A percentile compares a stretch with the other conserved stretches of the same genome.
phyloP scores from a whole-genome alignment of 2,329 filamentous ascomycete genomes.

The Diaporthe eres region DNA sequence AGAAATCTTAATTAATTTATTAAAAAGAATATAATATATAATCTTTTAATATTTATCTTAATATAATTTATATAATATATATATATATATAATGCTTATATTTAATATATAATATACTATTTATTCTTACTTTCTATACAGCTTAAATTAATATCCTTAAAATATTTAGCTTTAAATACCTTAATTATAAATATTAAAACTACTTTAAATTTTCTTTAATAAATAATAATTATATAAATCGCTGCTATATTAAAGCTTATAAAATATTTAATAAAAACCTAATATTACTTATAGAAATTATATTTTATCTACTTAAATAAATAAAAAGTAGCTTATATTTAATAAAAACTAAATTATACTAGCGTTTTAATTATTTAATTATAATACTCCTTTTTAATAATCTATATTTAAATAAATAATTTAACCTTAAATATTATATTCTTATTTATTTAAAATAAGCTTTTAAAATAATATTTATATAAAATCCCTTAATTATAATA shows the following conservation, averaged over 20 bases:
- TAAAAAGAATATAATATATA: too few relatives aligned
- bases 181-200: neutral
- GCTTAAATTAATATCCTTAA: neutral
- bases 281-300: neutral
- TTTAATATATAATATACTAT: neutral
- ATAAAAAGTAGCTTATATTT: too few relatives aligned
- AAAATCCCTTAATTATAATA: neutral
- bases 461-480: constrained; percentile 13
- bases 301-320: neutral
- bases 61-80: neutral
- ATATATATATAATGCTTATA: neutral
- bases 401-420: neutral
- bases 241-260: neutral
- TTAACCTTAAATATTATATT: neutral
- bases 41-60: too few relatives aligned
- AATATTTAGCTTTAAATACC: too few relatives aligned
- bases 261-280: too few relatives aligned
- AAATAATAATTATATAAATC: neutral
- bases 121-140: neutral
- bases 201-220: neutral
- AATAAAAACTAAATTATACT: neutral
- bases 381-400: neutral
- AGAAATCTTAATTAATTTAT: too few relatives aligned
- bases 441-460: neutral
- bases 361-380: neutral